Evolutionary conservation across 1,139 yeast genomes (phyloP), one percentile per base, ranked within the genome.

Genomic region (Taphrina confusa): DNA sequence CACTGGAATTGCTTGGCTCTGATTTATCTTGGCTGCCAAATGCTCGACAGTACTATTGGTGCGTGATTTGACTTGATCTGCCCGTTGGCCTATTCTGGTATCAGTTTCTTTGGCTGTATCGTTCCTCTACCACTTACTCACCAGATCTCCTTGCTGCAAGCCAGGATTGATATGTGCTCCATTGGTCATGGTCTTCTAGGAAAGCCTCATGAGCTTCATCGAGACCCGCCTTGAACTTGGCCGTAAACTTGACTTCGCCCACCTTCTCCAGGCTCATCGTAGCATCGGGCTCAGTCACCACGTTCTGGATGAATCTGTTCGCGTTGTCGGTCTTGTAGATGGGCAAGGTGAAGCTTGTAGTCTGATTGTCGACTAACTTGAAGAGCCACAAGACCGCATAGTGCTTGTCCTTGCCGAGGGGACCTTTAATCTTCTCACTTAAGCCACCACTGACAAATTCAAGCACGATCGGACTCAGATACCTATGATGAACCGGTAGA

Each of bases 331-430:
- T 56, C 40, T 56, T 56, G 47, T 56, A 56, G 25, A 56, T 56
- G 2, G 60, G 60, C 40, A 56, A 36, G 12, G 55, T 46, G 49
- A 46, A 56, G 20, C 50, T 46, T 8, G 55, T 46, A n/a, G 54
- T 25, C 23, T 56, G 55, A 28, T 56, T 56, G 47, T 56, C 60
- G 16, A 47, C 36, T 16, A 56, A 25, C 34, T 56, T 47, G 42
- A 47, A 46, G 11, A 56, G 55, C 60, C 60, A 56, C 23, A 56
- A 33, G 23, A 56, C 55, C 16, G 60, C 60, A 31, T 56, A 56
- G 27, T 46, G 55, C 39, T 56, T 56, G 25, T 36, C 44, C 9
- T 46, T 45, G 16, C 58, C 58, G 9, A 54, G 58, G 11, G 55
- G 60, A 14, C 60, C 60, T 18, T 46, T 56, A 22, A 56, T 31